A percentile compares a stretch with the other conserved stretches of the same genome.
phyloP scores from a whole-genome alignment of 768 basidiomycete genomes.

The Lentinula guzmanii region DNA sequence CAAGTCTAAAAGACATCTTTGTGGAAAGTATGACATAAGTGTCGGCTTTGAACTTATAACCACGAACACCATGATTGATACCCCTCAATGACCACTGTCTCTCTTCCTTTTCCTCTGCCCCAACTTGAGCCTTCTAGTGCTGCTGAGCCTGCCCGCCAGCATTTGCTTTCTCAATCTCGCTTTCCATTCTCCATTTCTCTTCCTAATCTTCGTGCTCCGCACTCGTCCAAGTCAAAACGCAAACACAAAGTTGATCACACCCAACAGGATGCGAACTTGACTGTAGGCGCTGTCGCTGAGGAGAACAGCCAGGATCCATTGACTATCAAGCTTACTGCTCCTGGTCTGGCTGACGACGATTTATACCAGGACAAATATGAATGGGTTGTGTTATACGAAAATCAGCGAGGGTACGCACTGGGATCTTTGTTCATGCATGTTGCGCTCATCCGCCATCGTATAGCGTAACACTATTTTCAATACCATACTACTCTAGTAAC shows the following conservation, averaged over 20 bases:
- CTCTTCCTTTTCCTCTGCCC: constrained; percentile 28
- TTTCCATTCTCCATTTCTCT: constrained; percentile 26
- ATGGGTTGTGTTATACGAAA: constrained; percentile 56
- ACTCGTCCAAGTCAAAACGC: constrained; percentile 7
- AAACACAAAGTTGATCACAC: background rate
- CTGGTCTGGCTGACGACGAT: constrained; percentile 3
- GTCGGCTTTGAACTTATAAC: background rate
- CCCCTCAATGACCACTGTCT: constrained; percentile 5
- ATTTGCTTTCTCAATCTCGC: constrained; percentile 30
- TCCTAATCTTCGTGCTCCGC: constrained; percentile 18
- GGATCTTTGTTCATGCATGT: background rate
- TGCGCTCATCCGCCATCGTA: constrained; percentile 7
- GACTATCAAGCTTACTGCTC: background rate
- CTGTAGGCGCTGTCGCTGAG: background rate
- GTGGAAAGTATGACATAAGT: constrained; percentile 1
- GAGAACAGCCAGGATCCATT: background rate
- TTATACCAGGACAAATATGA: constrained; percentile 32
- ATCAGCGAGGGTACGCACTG: constrained; percentile 45
- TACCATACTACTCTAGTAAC: constrained; percentile 40
- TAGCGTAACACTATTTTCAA: constrained; percentile 41
- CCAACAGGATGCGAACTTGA: background rate
- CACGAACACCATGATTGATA: background rate
- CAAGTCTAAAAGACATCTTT: constrained; percentile 4
- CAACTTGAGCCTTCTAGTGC: constrained; percentile 34
- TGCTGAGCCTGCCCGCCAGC: constrained; percentile 41